These are phyloP conservation scores for Lactifluus subvellereus DNA, from an alignment of 768 basidiomycete species.

Conservation along the genomic window DNA sequence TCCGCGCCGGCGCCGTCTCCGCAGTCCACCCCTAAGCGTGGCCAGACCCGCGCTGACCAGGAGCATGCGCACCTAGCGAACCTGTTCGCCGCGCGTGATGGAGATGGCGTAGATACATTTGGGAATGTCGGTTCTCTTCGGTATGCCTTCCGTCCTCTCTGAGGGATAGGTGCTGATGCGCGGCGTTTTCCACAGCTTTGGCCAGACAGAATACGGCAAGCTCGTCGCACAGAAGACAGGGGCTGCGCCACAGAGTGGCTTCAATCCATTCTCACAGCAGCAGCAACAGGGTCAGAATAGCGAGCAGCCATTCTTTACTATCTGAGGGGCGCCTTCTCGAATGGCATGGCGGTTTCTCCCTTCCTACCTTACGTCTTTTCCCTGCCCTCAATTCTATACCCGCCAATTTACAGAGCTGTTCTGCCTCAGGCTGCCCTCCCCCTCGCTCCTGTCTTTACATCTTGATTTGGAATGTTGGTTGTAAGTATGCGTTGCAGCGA, in stretches of 20 bases:
- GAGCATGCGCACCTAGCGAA: slow-evolving; percentile 68
- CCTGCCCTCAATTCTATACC: slow-evolving; percentile 15
- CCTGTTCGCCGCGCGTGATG: slow-evolving; percentile 75
- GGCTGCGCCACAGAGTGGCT: slow-evolving; percentile 30
- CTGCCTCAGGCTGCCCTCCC: background rate
- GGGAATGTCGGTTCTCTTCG: slow-evolving; percentile 81
- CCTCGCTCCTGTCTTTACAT: background rate
- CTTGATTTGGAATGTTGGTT: background rate
- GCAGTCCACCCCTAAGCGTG: slow-evolving; percentile 21
- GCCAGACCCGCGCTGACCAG: slow-evolving; percentile 51
- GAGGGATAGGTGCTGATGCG: background rate
- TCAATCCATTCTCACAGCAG: slow-evolving; percentile 68
- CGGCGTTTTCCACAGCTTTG: slow-evolving; percentile 38
- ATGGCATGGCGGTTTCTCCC: background rate
- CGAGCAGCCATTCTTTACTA: slow-evolving; percentile 34
- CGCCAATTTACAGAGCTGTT: background rate
- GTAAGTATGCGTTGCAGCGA: slow-evolving; percentile 8
- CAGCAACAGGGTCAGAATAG: slow-evolving; percentile 41
- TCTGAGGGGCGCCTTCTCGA: slow-evolving; percentile 19
- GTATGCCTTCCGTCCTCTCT: slow-evolving; percentile 34
- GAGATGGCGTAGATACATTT: slow-evolving; percentile 93
- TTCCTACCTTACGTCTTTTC: background rate
- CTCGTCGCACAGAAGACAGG: slow-evolving; percentile 33
- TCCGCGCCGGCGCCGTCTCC: slow-evolving; percentile 24
- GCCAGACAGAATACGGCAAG: slow-evolving; percentile 28